Evolutionary conservation across 2,329 filamentous ascomycete species (phyloP), one percentile per base, ranked within the genome.

Genomic region (Madurella fahalii): DNA sequence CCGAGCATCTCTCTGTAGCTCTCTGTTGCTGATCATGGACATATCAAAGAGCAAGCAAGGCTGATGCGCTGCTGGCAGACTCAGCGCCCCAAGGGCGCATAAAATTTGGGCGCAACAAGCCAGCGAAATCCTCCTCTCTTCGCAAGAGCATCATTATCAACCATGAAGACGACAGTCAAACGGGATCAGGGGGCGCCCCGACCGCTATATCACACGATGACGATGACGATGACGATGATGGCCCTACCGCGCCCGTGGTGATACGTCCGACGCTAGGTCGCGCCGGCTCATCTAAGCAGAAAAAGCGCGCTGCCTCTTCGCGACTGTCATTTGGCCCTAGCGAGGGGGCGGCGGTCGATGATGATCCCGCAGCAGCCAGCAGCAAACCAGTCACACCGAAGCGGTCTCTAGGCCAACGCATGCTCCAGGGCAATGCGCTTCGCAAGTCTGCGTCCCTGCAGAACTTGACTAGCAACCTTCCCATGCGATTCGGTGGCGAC

Each of bases 251-350:
- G 0, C 75, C 80, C 0, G 71, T 75, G 1, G 79, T 81, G 1
- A 68, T 80, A 7, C 75, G 78, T 1, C 79, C 82, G 1, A 67
- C 69, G 0, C 57, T 78, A 2, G 73, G 72, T 37, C 76, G 78
- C 11, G 72, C 76, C 0, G 72, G 72, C 12, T 81, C 80, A 1
- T 63, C 72, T 8, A 81, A 77, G 52, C 81, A 85, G 54, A 93
- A 90, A 69, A 90, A 89, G 65, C 86, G 87, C 4, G 84, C 76
- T 2, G 69, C 74, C 2, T 63, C 84, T 15, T 79, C 89, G 2
- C 83, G 87, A 7, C 77, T 95, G 18, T 95, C 90, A 0, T 95
- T 96, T 68, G 89, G 86, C 0, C 80, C 82, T 0, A 76, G 76
- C 30, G 77, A 79, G 46, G 76, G 77, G 16, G 77, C 79, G 55